Conservation (phyloP, 345 rosid species). For the Eucalyptus regnans region DNA sequence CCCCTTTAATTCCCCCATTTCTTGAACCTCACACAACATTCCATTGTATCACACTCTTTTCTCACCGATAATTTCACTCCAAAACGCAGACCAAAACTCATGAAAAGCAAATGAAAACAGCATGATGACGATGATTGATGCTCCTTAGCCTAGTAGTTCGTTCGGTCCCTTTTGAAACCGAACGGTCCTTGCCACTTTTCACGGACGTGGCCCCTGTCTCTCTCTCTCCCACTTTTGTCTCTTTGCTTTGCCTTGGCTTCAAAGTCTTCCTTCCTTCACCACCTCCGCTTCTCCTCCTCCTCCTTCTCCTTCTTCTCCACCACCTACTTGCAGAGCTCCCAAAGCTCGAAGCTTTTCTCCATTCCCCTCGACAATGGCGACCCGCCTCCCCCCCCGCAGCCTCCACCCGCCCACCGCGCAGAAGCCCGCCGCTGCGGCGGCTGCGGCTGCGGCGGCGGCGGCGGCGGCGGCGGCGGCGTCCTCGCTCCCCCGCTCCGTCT, state of each 20-base stretch:
- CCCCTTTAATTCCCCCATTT: too few species aligned
- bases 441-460: neutral
- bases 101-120: neutral
- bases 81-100: neutral
- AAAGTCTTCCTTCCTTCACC: constrained; percentile 64
- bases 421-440: neutral
- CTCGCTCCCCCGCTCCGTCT: constrained; percentile 15
- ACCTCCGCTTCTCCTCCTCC: neutral
- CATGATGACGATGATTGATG: neutral
- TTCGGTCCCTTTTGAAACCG: neutral
- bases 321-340: neutral
- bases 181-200: neutral
- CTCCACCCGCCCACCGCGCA: neutral
- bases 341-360: neutral
- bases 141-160: rapidly evolving
- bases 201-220: neutral
- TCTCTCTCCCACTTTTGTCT: neutral
- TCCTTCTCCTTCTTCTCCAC: neutral
- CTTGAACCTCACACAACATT: too few species aligned
- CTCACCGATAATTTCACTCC: neutral
- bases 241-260: constrained; percentile 38
- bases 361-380: constrained; percentile 30
- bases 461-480: neutral
- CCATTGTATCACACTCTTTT: too few species aligned
- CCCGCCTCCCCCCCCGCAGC: constrained; percentile 5